These are phyloP conservation scores for Bathelium albidoporum DNA, from an alignment of 495 filamentous ascomycete species.

Conservation along the genomic window DNA sequence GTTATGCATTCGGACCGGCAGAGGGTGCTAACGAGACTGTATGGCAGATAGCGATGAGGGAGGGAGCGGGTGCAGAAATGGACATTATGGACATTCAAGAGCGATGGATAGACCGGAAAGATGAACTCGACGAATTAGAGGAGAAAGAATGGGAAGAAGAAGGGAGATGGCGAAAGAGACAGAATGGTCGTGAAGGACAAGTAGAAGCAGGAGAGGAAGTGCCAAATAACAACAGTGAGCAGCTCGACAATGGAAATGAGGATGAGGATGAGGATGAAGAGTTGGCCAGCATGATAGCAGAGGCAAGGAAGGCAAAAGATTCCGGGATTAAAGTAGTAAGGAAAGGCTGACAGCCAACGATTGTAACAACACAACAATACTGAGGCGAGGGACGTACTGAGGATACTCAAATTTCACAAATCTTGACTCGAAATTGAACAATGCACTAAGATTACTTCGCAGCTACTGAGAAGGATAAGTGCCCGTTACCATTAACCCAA, in stretches of 20 bases:
- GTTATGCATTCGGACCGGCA: slow-evolving; percentile 84
- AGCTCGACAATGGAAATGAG: slow-evolving; percentile 11
- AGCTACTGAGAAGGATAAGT: too few relatives aligned
- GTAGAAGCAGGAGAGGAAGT: slow-evolving; percentile 18
- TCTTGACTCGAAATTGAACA: too few relatives aligned
- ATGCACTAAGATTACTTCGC: too few relatives aligned
- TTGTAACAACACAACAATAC: background rate
- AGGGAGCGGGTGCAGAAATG: slow-evolving; percentile 60
- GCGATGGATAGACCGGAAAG: slow-evolving; percentile 83
- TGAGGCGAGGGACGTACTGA: background rate
- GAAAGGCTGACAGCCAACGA: slow-evolving; percentile 14
- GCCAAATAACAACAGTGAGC: slow-evolving; percentile 10
- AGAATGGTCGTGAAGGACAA: slow-evolving; percentile 28
- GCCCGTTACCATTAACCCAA: too few relatives aligned
- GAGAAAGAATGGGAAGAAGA: slow-evolving; percentile 58
- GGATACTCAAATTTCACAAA: too few relatives aligned
- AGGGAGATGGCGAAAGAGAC: slow-evolving; percentile 32
- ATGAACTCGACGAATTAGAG: slow-evolving; percentile 78
- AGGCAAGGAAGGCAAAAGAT: slow-evolving; percentile 11
- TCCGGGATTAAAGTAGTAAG: slow-evolving; percentile 26
- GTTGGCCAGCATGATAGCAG: slow-evolving; percentile 23
- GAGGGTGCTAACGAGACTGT: slow-evolving; percentile 86
- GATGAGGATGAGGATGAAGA: slow-evolving; percentile 24
- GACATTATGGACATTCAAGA: slow-evolving; percentile 86
- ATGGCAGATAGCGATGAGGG: slow-evolving; percentile 89